A percentile compares a stretch with the other conserved stretches of the same genome.
Evolutionary conservation across 306 rosid species (phyloP).

Genomic region (Morella rubra): DNA sequence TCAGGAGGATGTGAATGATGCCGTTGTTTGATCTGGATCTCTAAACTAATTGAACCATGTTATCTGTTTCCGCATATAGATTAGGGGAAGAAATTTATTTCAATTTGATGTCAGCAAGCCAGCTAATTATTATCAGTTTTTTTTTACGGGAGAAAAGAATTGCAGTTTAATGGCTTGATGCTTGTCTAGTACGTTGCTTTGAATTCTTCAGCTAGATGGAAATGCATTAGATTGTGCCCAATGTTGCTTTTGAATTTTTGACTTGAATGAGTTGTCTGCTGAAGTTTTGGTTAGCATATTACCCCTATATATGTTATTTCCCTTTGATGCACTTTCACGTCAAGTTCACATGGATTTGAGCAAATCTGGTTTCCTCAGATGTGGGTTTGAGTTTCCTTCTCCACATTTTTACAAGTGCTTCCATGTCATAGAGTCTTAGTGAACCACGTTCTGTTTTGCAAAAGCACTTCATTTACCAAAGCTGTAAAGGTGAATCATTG

Average conservation of each 20-base stretch:
- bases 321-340: constrained; percentile 7
- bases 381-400: not conserved
- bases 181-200: not conserved
- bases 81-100: no score
- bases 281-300: constrained; percentile 2
- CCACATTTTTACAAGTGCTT: not conserved
- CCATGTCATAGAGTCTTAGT: not conserved
- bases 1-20: not conserved
- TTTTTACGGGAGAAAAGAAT: not conserved
- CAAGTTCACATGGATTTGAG: not conserved
- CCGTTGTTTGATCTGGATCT: no score
- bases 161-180: not conserved
- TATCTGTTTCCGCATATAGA: no score
- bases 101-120: not conserved
- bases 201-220: not conserved
- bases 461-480: not conserved
- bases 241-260: not conserved
- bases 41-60: not conserved
- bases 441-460: not conserved
- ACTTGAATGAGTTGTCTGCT: constrained; percentile 7
- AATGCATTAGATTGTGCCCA: not conserved
- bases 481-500: not conserved
- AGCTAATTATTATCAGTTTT: not conserved
- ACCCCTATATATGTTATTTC: not conserved
- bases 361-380: constrained; percentile 1